Evolutionary conservation across 495 filamentous ascomycete species (phyloP).

Genomic region (Hyaloscypha hepaticicola): DNA sequence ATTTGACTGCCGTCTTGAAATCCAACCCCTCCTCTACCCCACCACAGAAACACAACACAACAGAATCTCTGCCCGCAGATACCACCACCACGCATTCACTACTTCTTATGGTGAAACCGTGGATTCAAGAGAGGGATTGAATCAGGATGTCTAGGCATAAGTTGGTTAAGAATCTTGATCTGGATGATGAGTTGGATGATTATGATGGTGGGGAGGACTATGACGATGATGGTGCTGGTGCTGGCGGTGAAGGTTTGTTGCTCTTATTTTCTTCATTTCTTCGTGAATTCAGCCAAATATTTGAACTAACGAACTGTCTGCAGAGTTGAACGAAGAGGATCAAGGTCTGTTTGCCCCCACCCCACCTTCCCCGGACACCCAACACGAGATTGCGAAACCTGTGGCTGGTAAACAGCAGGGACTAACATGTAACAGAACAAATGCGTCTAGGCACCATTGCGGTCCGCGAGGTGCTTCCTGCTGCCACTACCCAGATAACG

Average conservation of each 20-base stretch:
- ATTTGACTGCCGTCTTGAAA: neutral
- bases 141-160: constrained; percentile 65
- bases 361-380: constrained; percentile 25
- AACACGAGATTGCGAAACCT: neutral
- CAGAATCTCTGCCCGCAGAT: too few species aligned
- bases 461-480: constrained; percentile 55
- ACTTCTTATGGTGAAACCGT: too few species aligned
- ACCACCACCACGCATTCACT: neutral
- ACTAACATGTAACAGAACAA: constrained; percentile 37
- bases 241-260: constrained; percentile 10
- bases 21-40: neutral
- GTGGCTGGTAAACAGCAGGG: neutral
- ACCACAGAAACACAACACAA: neutral
- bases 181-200: constrained; percentile 60
- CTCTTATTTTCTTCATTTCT: constrained; percentile 16
- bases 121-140: too few species aligned
- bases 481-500: constrained; percentile 51
- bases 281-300: neutral
- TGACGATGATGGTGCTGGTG: constrained; percentile 40
- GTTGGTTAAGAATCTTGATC: constrained; percentile 57
- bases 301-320: neutral
- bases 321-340: constrained; percentile 61
- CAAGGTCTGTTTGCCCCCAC: constrained; percentile 39
- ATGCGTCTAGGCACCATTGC: constrained; percentile 55
- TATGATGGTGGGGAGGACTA: constrained; percentile 53